Evolutionary conservation across 2,329 filamentous ascomycete genomes (phyloP), one percentile per base, ranked within the genome.

Genomic region (Epichloe baconii): DNA sequence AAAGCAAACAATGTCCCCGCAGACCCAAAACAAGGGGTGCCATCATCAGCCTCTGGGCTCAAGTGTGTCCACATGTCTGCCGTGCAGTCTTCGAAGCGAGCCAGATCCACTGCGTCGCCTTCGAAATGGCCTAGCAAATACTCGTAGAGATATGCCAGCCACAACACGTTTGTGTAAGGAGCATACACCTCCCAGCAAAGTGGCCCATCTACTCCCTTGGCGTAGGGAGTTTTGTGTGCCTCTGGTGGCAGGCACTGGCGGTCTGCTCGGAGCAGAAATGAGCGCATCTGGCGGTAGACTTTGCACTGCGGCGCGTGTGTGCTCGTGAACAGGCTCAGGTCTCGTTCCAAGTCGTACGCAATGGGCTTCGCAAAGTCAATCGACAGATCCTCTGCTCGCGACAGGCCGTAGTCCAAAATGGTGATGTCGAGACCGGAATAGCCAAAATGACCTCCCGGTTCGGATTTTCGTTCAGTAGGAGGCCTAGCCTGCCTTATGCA

Each of bases 81-180:
- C 1, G 77, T 80, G 42, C 68, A 62, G 15, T 64, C 65, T 52
- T 66, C 69, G 58, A 82, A 82, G 2, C 56, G 54, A 4, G 59
- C 60, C 12, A 80, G 59, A 19, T 75, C 71, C 52, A 66, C 68
- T 56, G 68, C 71, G 8, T 69, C 66, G 5, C 77, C 77, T 11
- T 57, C 54, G 55, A 78, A 81, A 53, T 73, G 68, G 6, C 54
- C 57, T 3, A 68, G 58, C 51, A 81, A 63, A 61, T 80, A 81
- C 37, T 70, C 66, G 57, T 81, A 81, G 5, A 82, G 66, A 55
- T 82, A 83, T 3, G 78, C 76, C 42, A 84, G 69, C 80, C 80
- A 84, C 17, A 84, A 66, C 1, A 83, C 78, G 55, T 84, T 84
- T 4, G 77, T 82, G 61, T 83, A 83, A 1, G 80, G 78, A 31